Conservation (phyloP, 768 basidiomycete species). For the Chalciporus sphaerocephalus region DNA sequence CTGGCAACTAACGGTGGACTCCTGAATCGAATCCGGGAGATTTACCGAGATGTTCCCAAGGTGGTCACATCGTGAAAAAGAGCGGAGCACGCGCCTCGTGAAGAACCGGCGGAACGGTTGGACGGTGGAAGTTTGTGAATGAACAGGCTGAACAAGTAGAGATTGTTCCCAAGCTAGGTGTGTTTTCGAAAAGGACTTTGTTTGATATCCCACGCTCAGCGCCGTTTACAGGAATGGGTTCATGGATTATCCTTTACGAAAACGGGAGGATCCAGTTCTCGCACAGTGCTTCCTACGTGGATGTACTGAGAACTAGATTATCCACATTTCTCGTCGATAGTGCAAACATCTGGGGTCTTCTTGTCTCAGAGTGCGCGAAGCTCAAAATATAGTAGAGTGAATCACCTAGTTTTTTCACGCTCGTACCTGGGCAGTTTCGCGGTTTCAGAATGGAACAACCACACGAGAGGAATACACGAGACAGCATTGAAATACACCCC, state of each 20-base stretch:
- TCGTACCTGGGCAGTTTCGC: not conserved
- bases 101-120: constrained; percentile 23
- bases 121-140: constrained; percentile 9
- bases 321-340: constrained; percentile 12
- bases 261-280: constrained; percentile 8
- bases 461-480: not conserved
- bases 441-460: not conserved
- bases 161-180: constrained; percentile 14
- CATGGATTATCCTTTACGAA: constrained; percentile 9
- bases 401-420: not conserved
- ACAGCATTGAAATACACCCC: not conserved
- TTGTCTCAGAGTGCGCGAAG: not conserved
- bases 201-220: constrained; percentile 15
- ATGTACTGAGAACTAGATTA: not conserved
- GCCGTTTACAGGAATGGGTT: constrained; percentile 2
- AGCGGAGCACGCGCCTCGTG: constrained; percentile 7
- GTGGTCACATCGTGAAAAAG: constrained; percentile 12
- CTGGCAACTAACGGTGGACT: constrained; percentile 1
- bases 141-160: constrained; percentile 1
- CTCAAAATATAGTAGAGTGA: not conserved
- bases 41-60: constrained; percentile 28
- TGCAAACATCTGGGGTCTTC: constrained; percentile 4
- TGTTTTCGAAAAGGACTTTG: not conserved
- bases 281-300: constrained; percentile 5
- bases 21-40: constrained; percentile 8